Conservation (phyloP, 2,329 filamentous ascomycete species). For the Fusarium armeniacum region DNA sequence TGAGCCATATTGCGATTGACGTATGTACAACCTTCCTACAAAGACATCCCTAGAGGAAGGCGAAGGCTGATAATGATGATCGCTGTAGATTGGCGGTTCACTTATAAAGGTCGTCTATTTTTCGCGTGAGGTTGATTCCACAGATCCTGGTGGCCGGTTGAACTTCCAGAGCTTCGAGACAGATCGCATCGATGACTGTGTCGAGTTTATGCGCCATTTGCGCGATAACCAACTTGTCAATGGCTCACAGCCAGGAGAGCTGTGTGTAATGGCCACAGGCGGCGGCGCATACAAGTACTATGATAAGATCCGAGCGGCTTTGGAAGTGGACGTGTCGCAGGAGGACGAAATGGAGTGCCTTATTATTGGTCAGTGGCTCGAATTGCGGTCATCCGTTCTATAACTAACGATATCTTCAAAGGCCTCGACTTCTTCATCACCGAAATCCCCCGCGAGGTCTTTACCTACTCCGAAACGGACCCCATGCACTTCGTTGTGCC, state of each 20-base stretch:
- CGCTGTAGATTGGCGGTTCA: conserved; percentile 87
- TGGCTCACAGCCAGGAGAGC: conserved; percentile 76
- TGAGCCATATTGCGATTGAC: conserved; percentile 97
- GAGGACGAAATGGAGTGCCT: conserved; percentile 99
- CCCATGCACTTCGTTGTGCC: conserved; percentile 91
- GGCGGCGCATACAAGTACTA: conserved; percentile 98
- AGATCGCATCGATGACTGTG: conserved; percentile 91
- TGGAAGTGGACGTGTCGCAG: conserved; percentile 88
- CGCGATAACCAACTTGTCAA: conserved; percentile 87
- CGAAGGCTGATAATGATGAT: conserved; percentile 28
- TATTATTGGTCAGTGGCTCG: conserved; percentile 78
- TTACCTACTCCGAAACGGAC: conserved; percentile 92
- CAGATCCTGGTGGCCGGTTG: conserved; percentile 86
- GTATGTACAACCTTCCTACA: conserved; percentile 66
- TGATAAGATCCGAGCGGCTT: conserved; percentile 84
- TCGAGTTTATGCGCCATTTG: conserved; percentile 89
- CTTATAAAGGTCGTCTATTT: conserved; percentile 98
- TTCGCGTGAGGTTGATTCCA: conserved; percentile 84
- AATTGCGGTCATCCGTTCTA: not conserved
- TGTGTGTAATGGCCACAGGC: conserved; percentile 95
- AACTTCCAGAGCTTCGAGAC: conserved; percentile 99
- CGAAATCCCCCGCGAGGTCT: conserved; percentile 96
- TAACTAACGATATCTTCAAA: conserved; percentile 58
- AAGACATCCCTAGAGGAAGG: conserved; percentile 17
- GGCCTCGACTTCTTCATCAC: conserved; percentile 99